Conservation (phyloP, 108 stramenopile species). For the Licmophora abbreviata region DNA sequence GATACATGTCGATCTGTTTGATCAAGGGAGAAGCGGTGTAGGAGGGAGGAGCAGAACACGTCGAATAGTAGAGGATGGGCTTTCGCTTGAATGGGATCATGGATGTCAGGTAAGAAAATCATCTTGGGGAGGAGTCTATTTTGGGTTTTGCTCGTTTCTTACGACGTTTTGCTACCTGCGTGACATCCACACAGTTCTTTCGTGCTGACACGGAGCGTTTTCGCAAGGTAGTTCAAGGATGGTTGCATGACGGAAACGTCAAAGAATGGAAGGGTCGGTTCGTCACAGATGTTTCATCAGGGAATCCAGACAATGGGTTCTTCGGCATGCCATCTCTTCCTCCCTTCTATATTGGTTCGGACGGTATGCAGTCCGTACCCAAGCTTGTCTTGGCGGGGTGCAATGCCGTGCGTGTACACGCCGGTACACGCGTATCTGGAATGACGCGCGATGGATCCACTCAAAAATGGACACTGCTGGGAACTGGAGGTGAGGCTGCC, state of each 20-base stretch:
- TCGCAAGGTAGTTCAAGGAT: conserved; percentile 15
- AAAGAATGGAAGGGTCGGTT: conserved; percentile 45
- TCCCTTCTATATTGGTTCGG: conserved; percentile 30
- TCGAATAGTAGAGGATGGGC: conserved; percentile 2
- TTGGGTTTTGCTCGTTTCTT: background rate
- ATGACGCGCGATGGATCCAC: conserved; percentile 20
- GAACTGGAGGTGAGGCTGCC: conserved; percentile 33
- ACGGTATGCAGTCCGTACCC: conserved; percentile 20
- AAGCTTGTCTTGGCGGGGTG: background rate
- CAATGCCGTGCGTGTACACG: background rate
- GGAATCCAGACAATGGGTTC: conserved; percentile 23
- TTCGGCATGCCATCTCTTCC: conserved; percentile 43
- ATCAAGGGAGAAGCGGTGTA: conserved; percentile 56
- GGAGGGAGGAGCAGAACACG: conserved; percentile 48
- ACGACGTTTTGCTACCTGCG: background rate
- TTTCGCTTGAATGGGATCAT: conserved; percentile 31
- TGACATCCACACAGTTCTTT: conserved; percentile 23
- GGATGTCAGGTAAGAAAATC: conserved; percentile 30
- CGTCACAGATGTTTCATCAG: background rate
- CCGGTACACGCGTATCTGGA: conserved; percentile 32
- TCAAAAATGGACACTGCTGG: conserved; percentile 33
- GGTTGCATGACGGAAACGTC: conserved; percentile 25
- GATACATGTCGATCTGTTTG: conserved; percentile 44
- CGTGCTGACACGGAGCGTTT: conserved; percentile 42
- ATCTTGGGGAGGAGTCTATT: background rate